phyloP scores from a whole-genome alignment of 2,329 filamentous ascomycete species.

The Trichoderma koningiopsis region DNA sequence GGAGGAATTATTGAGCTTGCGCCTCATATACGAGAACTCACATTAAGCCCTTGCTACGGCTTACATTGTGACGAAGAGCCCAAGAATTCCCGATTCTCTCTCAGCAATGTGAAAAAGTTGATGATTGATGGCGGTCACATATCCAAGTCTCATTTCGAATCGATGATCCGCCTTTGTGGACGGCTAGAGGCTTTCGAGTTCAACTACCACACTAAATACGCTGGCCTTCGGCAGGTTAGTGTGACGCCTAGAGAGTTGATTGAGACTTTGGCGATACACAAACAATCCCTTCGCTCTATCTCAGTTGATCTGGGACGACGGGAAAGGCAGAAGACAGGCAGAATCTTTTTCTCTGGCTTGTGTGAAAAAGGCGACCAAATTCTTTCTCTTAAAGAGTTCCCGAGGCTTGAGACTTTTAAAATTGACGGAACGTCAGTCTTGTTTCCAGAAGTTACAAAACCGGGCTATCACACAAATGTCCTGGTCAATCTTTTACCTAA shows the following conservation, averaged over 20 bases:
- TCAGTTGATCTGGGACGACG: not conserved
- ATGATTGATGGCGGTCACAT: not conserved
- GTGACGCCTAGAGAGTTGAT: constrained; percentile 6
- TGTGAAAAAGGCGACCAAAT: not conserved
- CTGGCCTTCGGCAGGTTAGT: not conserved
- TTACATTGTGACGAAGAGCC: not conserved
- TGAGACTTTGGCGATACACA: not conserved
- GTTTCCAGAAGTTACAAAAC: not conserved
- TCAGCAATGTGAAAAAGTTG: not conserved
- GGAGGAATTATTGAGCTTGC: constrained; percentile 9
- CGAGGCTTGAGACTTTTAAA: not conserved
- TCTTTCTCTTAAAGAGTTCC: not conserved
- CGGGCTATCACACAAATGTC: not conserved
- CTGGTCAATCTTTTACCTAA: not conserved
- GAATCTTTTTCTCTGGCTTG: not conserved
- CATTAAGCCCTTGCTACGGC: not conserved
- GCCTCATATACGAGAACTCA: not conserved
- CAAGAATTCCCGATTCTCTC: not conserved
- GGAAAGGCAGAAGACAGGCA: not conserved
- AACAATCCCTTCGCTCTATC: not conserved
- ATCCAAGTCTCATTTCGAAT: not conserved
- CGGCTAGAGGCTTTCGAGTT: not conserved
- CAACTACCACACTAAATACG: not conserved
- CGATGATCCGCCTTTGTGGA: not conserved
- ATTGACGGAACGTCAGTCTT: not conserved